Evolutionary conservation across 495 filamentous ascomycete genomes (phyloP).

Genomic region (Penicillium malachiteum): DNA sequence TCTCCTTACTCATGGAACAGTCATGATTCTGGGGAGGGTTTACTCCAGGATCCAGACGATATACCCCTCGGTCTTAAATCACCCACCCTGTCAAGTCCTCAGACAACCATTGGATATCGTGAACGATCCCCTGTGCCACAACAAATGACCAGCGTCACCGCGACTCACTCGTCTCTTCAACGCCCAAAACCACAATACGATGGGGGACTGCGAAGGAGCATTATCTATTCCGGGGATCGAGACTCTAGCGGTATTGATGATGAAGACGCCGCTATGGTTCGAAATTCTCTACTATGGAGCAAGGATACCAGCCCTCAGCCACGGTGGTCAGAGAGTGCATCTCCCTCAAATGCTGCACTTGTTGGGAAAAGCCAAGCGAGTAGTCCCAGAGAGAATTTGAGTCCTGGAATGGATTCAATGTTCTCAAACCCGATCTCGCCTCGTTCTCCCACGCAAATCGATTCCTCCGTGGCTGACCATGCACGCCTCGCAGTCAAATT

Average conservation of each 20-base stretch:
- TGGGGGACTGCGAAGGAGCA: constrained; percentile 46
- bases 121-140: constrained; percentile 22
- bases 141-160: constrained; percentile 28
- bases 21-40: constrained; percentile 61
- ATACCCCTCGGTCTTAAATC: constrained; percentile 2
- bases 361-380: constrained; percentile 39
- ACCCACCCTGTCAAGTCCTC: constrained; percentile 7
- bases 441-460: constrained; percentile 40
- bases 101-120: constrained; percentile 16
- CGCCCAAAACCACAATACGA: constrained; percentile 33
- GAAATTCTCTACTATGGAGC: constrained; percentile 53
- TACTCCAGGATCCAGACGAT: constrained; percentile 42
- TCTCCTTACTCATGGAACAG: constrained; percentile 70
- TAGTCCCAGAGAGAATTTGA: constrained; percentile 11
- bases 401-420: constrained; percentile 18
- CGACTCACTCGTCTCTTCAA: constrained; percentile 39
- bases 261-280: constrained; percentile 67
- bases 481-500: constrained; percentile 54
- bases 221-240: constrained; percentile 43
- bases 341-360: constrained; percentile 45
- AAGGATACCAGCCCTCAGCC: constrained; percentile 37
- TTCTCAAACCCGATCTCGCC: constrained; percentile 21
- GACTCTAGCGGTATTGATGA: constrained; percentile 54
- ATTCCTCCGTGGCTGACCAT: constrained; percentile 52
- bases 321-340: constrained; percentile 21